Evolutionary conservation across 441 rosid species (phyloP), one percentile per base, ranked within the genome.

Genomic region (Breynia disticha): DNA sequence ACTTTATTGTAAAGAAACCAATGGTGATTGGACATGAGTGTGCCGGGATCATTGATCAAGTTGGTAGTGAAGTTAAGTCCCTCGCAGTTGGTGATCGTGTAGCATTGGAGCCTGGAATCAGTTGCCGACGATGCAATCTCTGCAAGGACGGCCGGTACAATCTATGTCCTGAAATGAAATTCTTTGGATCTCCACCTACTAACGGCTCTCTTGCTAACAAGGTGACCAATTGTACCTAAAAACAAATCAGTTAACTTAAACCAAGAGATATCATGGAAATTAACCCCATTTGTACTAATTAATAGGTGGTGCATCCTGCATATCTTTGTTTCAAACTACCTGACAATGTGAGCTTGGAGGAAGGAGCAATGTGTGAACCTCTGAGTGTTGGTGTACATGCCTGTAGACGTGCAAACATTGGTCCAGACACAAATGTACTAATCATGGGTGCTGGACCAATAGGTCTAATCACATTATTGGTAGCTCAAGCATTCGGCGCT

Each of bases 361-460:
- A 84, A 77, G 91, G 95, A 56, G 95, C 94, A 19, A 86, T 86
- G 91, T 87, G 94, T 28, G 95, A 84, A 72, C 95, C 95, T 50
- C 70, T 77, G 19, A 86, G 94, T 50, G 87, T 86, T 18, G 87
- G 94, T 20, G 91, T 81, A 20, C 94, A 90, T 57, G 94, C 94
- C 48, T 86, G 97, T 59, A 79, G 83, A 21, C 69, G 84, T 47
- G 95, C 91, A 54, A 70, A 72, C 56, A 67, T 82, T 50, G 79
- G 86, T 48, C 94, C 90, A 10, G 86, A 77, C 55, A 84, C 86
- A 22, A 86, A 66, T 17, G 83, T 82, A 0, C 62, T 86, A 76
- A 68, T 90, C 50, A 67, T 82, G 82, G 94, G 94, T 58, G 84
- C 95, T 41, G 94, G 95, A 20, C 95, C 95, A 5, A 82, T 90